phyloP scores from a whole-genome alignment of 192 early-diverging fungal species.

The Rhizophagus clarus region DNA sequence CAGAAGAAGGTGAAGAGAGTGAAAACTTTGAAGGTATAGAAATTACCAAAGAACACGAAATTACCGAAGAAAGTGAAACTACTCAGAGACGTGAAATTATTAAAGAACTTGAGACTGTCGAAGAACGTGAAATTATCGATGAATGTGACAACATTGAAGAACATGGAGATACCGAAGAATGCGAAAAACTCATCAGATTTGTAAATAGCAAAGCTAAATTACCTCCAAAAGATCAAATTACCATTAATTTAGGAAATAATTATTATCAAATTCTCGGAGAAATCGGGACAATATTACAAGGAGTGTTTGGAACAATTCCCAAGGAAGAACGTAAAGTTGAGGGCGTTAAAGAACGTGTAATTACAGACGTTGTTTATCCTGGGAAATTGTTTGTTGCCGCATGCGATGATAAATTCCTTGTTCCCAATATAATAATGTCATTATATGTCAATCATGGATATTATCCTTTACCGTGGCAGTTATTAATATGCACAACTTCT shows the following conservation, averaged over 20 bases:
- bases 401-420: slow-evolving; percentile 26
- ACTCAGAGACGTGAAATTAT: no score
- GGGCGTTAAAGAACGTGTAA: not conserved
- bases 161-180: not conserved
- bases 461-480: slow-evolving; percentile 31
- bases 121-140: no score
- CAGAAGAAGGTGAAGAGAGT: no score
- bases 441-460: slow-evolving; percentile 27
- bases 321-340: not conserved
- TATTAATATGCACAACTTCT: slow-evolving; percentile 25
- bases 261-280: not conserved
- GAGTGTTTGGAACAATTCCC: not conserved
- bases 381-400: slow-evolving; percentile 30
- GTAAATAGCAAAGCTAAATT: not conserved
- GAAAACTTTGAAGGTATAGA: no score
- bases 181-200: not conserved
- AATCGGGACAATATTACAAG: not conserved
- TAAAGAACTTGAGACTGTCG: no score
- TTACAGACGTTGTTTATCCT: slow-evolving; percentile 16
- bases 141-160: no score
- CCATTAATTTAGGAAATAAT: not conserved
- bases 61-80: no score
- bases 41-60: no score
- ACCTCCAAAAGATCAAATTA: not conserved
- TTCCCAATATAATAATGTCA: slow-evolving; percentile 33